These are phyloP conservation scores for Deinandra increscens DNA, from an alignment of 129 eudicot genomes.

Conservation along the genomic window DNA sequence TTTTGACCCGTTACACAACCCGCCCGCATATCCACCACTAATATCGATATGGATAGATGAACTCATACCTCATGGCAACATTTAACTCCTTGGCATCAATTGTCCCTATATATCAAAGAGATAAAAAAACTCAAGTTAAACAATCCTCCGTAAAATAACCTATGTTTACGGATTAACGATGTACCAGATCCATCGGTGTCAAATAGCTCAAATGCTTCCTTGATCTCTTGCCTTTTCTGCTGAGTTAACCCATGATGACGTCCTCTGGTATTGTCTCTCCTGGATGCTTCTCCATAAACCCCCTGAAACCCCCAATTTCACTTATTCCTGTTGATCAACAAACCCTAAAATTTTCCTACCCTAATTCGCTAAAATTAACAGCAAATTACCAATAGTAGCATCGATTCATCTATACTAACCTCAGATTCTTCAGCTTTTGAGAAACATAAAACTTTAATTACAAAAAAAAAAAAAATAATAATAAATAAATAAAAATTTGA, in stretches of 20 bases:
- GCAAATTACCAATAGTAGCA: not conserved
- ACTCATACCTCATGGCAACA: conserved; percentile 89
- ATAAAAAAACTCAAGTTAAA: conserved; percentile 8
- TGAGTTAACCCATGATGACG: conserved; percentile 74
- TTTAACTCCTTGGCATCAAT: conserved; percentile 97
- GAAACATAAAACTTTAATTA: not conserved
- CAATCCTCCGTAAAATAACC: not conserved
- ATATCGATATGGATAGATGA: not conserved
- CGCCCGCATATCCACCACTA: not conserved
- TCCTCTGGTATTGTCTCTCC: conserved; percentile 74
- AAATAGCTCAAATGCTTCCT: conserved; percentile 96
- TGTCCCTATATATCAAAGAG: conserved; percentile 54
- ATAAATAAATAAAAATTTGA: not conserved
- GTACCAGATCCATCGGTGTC: conserved; percentile 97
- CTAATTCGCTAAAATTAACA: not conserved
- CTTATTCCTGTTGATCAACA: not conserved
- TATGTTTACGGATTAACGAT: not conserved
- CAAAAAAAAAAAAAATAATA: not conserved
- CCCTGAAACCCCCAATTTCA: conserved; percentile 26
- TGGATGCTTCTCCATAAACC: conserved; percentile 43
- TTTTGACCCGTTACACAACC: conserved; percentile 4
- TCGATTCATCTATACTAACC: not conserved
- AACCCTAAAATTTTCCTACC: not conserved
- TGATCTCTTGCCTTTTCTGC: conserved; percentile 91
- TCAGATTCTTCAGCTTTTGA: not conserved